Evolutionary conservation across 2,329 filamentous ascomycete species (phyloP).

Genomic region (Aureobasidium sp.): DNA sequence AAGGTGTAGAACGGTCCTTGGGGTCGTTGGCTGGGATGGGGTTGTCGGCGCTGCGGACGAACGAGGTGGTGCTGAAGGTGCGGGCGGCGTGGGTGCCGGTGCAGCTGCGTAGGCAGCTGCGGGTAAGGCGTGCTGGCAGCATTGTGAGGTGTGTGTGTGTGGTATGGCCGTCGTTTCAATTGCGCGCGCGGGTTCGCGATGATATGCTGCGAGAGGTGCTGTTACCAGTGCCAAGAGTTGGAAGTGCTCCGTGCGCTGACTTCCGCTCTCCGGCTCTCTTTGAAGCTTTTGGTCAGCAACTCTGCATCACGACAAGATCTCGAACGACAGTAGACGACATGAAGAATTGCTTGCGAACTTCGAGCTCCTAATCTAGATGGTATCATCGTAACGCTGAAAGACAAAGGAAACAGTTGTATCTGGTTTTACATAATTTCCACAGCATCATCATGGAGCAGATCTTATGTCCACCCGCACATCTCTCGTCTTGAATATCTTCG

Average conservation of each 20-base stretch:
- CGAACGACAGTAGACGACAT: too few relatives aligned
- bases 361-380: background rate
- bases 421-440: too few relatives aligned
- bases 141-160: slow-evolving; percentile 1
- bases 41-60: slow-evolving; percentile 29
- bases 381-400: background rate
- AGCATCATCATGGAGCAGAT: too few relatives aligned
- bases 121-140: slow-evolving; percentile 4
- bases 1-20: slow-evolving; percentile 37
- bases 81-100: slow-evolving; percentile 3
- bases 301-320: background rate
- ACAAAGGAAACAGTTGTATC: background rate
- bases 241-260: background rate
- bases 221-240: slow-evolving; percentile 4
- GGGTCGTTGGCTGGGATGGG: slow-evolving; percentile 58
- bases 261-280: slow-evolving; percentile 1
- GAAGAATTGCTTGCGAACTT: background rate
- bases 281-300: slow-evolving; percentile 10
- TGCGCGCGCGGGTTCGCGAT: background rate
- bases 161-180: background rate
- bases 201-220: background rate
- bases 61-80: slow-evolving; percentile 21
- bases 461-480: background rate
- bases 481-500: slow-evolving; percentile 8
- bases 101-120: background rate